These are phyloP conservation scores for Acacia melanoxylon DNA, from an alignment of 306 rosid species.

Conservation along the genomic window DNA sequence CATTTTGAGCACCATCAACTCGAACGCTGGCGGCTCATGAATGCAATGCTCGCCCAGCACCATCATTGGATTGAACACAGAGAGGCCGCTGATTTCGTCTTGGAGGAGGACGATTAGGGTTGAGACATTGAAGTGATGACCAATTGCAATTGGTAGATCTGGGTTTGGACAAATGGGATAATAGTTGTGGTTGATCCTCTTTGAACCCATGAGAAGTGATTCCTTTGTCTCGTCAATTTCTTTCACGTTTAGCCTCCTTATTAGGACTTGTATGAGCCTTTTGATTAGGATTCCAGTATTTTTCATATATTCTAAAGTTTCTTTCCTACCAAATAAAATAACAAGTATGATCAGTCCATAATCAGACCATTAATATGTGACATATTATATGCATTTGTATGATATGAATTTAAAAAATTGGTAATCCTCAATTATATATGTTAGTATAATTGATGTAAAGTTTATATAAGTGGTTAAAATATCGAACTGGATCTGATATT, in stretches of 20 bases:
- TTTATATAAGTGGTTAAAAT: no score
- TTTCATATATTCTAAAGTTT: no score
- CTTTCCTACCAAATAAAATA: slow-evolving; percentile 27
- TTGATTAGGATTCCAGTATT: slow-evolving; percentile 37
- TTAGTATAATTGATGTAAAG: no score
- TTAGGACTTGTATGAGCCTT: slow-evolving; percentile 36
- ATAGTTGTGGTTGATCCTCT: slow-evolving; percentile 53
- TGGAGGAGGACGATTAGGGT: slow-evolving; percentile 60
- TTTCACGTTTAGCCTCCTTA: slow-evolving; percentile 43
- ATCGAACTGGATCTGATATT: no score
- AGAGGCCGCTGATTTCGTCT: slow-evolving; percentile 56
- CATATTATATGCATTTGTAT: no score
- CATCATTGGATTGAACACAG: slow-evolving; percentile 16
- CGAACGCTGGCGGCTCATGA: slow-evolving; percentile 48
- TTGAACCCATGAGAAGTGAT: no score
- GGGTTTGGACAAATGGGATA: slow-evolving; percentile 60
- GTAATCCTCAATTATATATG: no score
- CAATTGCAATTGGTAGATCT: slow-evolving; percentile 48
- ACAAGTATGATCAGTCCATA: neutral
- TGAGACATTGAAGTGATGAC: slow-evolving; percentile 63
- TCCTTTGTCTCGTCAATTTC: slow-evolving; percentile 45
- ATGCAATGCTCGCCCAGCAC: slow-evolving; percentile 24
- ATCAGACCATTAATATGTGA: no score
- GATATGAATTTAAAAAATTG: no score
- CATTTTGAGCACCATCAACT: slow-evolving; percentile 59